Percentiles rank a stretch among this genome's conserved stretches.
Evolutionary conservation across 1,284 basidiomycete genomes (phyloP).

Genomic region (Testicularia cyperi): DNA sequence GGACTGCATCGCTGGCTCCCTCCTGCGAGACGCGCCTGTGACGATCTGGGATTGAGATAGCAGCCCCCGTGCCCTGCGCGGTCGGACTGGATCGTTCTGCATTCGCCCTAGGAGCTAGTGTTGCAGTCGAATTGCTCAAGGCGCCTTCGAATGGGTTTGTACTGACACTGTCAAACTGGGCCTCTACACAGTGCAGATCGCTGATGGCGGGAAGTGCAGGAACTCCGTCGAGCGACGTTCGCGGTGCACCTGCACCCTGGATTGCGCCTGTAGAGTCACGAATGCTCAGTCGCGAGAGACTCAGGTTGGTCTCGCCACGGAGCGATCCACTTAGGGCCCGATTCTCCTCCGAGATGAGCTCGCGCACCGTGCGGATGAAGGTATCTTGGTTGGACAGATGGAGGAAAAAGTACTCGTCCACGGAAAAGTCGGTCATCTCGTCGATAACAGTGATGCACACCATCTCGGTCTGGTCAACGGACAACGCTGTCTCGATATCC

Average conservation of each 20-base stretch:
- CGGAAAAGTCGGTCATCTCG: constrained; percentile 40
- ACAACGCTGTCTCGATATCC: constrained; percentile 76
- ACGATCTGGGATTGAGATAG: not conserved
- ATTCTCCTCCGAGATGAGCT: not conserved
- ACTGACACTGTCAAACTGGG: no score
- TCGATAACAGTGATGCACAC: constrained; percentile 47
- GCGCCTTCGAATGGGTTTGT: no score
- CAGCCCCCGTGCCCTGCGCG: not conserved
- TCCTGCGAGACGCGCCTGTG: constrained; percentile 16
- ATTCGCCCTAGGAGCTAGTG: no score
- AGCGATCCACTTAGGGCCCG: not conserved
- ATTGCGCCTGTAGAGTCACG: constrained; percentile 25
- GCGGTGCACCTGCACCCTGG: constrained; percentile 1
- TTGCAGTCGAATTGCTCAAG: no score
- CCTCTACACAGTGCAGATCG: no score
- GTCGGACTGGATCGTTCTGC: no score
- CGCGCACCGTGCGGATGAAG: constrained; percentile 17
- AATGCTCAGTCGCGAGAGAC: constrained; percentile 22
- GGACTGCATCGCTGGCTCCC: constrained; percentile 1
- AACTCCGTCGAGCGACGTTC: constrained; percentile 25
- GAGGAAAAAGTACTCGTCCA: constrained; percentile 51
- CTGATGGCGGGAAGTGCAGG: constrained; percentile 4
- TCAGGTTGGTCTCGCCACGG: constrained; percentile 8
- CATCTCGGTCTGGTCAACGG: constrained; percentile 38
- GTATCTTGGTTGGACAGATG: constrained; percentile 30